Conservation (phyloP, 352 stramenopile genomes). For the Globisporangium cystogenes region DNA sequence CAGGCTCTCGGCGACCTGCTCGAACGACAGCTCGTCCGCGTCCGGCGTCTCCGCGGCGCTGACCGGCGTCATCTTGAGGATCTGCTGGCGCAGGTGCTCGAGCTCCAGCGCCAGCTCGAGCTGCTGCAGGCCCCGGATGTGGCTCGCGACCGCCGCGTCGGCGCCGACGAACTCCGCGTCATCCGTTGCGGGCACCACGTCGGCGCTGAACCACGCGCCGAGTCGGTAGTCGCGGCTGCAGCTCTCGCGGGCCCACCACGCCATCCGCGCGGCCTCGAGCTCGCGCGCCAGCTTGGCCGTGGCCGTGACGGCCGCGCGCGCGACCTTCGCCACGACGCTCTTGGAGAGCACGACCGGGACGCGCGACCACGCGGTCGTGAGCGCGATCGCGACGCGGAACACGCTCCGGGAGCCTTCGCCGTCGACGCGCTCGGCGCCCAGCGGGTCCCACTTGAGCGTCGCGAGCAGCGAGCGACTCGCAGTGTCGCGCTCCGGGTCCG, state of each 20-base stretch:
- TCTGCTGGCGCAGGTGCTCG: slow-evolving; percentile 58
- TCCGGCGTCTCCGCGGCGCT: slow-evolving; percentile 18
- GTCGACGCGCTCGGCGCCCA: slow-evolving; percentile 22
- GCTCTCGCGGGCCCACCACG: slow-evolving; percentile 79
- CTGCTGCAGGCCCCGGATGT: slow-evolving; percentile 37
- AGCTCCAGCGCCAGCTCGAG: slow-evolving; percentile 50
- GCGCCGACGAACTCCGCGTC: slow-evolving; percentile 6
- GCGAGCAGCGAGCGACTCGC: slow-evolving; percentile 45
- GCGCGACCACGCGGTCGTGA: slow-evolving; percentile 39
- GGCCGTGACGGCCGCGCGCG: slow-evolving; percentile 26
- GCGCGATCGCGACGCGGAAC: slow-evolving; percentile 52
- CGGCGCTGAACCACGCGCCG: slow-evolving; percentile 66
- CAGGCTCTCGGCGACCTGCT: slow-evolving; percentile 28
- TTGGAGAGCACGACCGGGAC: slow-evolving; percentile 64
- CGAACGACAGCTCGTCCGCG: slow-evolving; percentile 13
- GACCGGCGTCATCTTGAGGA: slow-evolving; percentile 31
- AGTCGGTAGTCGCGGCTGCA: slow-evolving; percentile 68
- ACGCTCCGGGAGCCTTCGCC: slow-evolving; percentile 38
- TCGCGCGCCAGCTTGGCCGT: slow-evolving; percentile 46
- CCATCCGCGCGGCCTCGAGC: slow-evolving; percentile 36
- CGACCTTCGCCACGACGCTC: slow-evolving; percentile 64
- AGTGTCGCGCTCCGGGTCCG: slow-evolving; percentile 21
- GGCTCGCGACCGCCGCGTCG: slow-evolving; percentile 12
- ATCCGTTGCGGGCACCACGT: slow-evolving; percentile 17
- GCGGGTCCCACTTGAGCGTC: slow-evolving; percentile 49